Conservation (phyloP, 306 rosid genomes). For the Lupinus albus region DNA sequence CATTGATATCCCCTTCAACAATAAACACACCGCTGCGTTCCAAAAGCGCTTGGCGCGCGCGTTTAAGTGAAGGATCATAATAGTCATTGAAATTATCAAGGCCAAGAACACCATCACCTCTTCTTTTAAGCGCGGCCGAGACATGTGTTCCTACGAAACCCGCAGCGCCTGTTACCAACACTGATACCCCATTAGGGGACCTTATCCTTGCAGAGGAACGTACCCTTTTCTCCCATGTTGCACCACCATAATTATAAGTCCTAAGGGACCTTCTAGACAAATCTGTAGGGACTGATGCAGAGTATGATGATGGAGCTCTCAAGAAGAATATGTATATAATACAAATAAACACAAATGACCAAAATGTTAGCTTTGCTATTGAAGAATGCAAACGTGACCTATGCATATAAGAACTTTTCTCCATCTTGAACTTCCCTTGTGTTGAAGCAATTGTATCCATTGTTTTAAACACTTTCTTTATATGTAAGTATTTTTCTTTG, state of each 20-base stretch:
- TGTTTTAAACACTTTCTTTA: too few species aligned
- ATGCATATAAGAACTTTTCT: constrained; percentile 57
- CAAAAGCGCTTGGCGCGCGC: constrained; percentile 64
- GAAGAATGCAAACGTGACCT: constrained; percentile 60
- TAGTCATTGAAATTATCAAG: constrained; percentile 63
- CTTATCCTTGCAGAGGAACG: constrained; percentile 61
- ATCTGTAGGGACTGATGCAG: constrained; percentile 46
- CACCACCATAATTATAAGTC: constrained; percentile 60
- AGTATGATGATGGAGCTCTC: constrained; percentile 51
- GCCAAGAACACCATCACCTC: constrained; percentile 71
- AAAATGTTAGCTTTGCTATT: constrained; percentile 63
- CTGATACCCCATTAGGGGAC: constrained; percentile 62
- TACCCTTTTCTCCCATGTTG: constrained; percentile 70
- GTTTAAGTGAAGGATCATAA: constrained; percentile 64
- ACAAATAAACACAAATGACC: constrained; percentile 59
- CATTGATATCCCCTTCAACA: constrained; percentile 74
- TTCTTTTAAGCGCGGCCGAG: constrained; percentile 70
- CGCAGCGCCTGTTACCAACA: constrained; percentile 70
- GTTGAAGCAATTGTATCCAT: constrained; percentile 62
- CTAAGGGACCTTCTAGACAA: constrained; percentile 64
- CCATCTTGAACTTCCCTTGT: constrained; percentile 75
- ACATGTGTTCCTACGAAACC: constrained; percentile 78
- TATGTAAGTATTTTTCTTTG: background rate
- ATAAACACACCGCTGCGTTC: constrained; percentile 68
- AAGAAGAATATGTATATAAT: constrained; percentile 64